Evolutionary conservation across 1,139 yeast genomes (phyloP), one percentile per base, ranked within the genome.

Genomic region (Zygosaccharomyces sapae): DNA sequence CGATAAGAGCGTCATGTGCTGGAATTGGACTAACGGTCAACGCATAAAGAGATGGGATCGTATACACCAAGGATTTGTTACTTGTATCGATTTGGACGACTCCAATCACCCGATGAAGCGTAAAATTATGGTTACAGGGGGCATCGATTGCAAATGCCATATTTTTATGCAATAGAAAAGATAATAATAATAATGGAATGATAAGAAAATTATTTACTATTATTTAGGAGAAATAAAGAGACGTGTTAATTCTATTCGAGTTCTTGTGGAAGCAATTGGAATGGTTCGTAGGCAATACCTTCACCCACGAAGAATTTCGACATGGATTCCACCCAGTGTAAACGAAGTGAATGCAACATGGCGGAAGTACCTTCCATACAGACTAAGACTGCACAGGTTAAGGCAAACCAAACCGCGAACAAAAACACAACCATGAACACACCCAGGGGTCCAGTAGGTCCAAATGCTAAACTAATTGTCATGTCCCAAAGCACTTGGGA

Each of bases 261-360:
- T 30, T 37, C 40, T 12, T 37, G 37, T 33, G 10, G 44, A 35
- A 5, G 45, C 33, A 6, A 39, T 25, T 27, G 70, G 64, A 88
- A 90, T 29, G 98, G 98, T 53, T 80, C 82, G 66, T 87, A 92
- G 1, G 88, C 81, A 52, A 81, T 77, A 45, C 98, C 98, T 64
- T 92, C 97, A 58, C 98, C 98, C 61, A 86, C 88, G 62, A 92
- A 92, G 67, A 87, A 94, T 71, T 92, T 92, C 43, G 97, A 89
- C 97, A 94, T 94, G 29, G 97, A 90, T 70, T 92, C 99, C 48
- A 92, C 98, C 99, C 99, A 92, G 67, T 92, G 98, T 63, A 92
- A 73, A 69, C 98, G 86, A 61, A 92, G 76, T 20, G 97, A 86
- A 70, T 92, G 99, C 61, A 92, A 77, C 98, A 92, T 94, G 25